Evolutionary conservation across 345 rosid species (phyloP), one percentile per base, ranked within the genome.

Genomic region (Tarenaya hassleriana): DNA sequence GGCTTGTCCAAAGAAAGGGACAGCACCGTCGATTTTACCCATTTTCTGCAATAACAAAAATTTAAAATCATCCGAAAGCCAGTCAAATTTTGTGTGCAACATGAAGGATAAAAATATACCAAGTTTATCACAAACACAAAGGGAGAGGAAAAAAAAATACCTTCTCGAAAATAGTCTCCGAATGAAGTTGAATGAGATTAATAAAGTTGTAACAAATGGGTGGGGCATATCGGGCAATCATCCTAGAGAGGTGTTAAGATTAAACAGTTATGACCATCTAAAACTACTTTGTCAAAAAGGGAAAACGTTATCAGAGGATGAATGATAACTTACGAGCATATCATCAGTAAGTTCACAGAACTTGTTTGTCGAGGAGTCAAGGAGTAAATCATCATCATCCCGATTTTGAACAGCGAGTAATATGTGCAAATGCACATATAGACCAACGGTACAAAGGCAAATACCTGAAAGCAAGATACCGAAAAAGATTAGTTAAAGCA

Each of bases 201-300:
- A 94, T 94, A 74, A 88, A 86, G 70, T 94, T 94, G 79, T 88
- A 94, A 10, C 97, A 88, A 73, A 94, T 72, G 51, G 97, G 90
- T 29, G 99, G 86, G 9, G 99, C 97, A 69, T 94, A 94, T 62
- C 97, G 95, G 64, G 99, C 99, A 74, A 94, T 82, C 97, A 88
- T 94, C 87, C 99, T 94, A 59, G 6, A 66, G 53, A 69, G 50
- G 43, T 15, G 29, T 62, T 32, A 40, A 40, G 39, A 50, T 37
- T 39, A 53, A 43, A 50, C 41, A 42, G 20, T 40, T 12, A 55
- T 53, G 37, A 60, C 12, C 31, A 66, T 40, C n/a, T 3, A 52
- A 16, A 1, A 16, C n/a, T 10, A n/a, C 0, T 12, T 20, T 21
- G 20, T 35, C 7, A 7, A 4, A n/a, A 42, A 16, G 16, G 27